Base-by-base conservation (phyloP, 176 grass and related monocot species). In the Urochloa ruziziensis region DNA sequence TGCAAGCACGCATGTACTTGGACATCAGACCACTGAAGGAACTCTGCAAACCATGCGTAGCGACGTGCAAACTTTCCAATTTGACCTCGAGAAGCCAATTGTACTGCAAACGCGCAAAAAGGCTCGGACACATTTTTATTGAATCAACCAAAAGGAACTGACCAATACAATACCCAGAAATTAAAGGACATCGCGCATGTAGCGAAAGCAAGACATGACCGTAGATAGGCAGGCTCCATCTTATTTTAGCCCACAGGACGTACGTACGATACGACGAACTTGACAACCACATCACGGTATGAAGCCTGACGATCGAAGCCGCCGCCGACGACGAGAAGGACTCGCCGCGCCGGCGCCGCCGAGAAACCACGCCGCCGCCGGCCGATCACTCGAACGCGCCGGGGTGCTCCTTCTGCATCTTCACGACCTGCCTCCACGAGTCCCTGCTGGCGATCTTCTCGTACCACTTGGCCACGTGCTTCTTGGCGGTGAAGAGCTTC, bases 391-490 rank as follows among this genome's bases (percentile, higher is more conserved):
- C 84, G 67, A 98, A 75, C 6, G 86, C 39, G 43, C 84, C 70
- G 7, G 92, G 92, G 54, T 87, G 88, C 89, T 95, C 95, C 17
- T 66, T 84, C 89, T 93, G 90, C 90, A 94, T 83, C 86, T 95
- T 88, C 1, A 88, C 54, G 30, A 91, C 95, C 88, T 86, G 70
- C 59, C 19, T 63, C 95, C 95, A 98, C 0, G 95, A 91, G 0
- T 68, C 53, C 42, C 92, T 90, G 32, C 1, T 29, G 25, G 95
- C 83, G 62, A 98, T 95, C 23, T 63, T 78, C 1, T 84, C 72
- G 69, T 76, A 89, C 95, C 95, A 98, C 84, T 83, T 85, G 25
- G 72, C 90, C 52, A 98, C 95, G 34, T 95, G 86, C 89, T 87
- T 91, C 82, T 86, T 92, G 51, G 82, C 76, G 60, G 73, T 77